Percentiles rank a stretch among this genome's conserved stretches.
These are phyloP conservation scores for Mycothermus thermophilus DNA, from an alignment of 495 filamentous ascomycete genomes.

Conservation along the genomic window DNA sequence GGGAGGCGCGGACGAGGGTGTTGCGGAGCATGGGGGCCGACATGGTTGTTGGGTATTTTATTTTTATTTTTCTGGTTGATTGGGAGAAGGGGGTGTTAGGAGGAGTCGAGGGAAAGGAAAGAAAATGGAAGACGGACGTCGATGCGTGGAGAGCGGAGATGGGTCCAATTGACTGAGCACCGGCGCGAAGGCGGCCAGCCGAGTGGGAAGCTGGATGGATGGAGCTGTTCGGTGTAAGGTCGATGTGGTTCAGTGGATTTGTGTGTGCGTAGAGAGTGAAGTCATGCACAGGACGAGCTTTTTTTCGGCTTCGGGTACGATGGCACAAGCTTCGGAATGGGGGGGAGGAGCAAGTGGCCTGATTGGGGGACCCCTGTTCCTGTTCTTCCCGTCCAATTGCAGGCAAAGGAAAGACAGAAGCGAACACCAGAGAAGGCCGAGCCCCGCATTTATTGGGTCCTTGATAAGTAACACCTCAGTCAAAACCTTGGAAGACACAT, in stretches of 20 bases:
- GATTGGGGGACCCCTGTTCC: slow-evolving; percentile 12
- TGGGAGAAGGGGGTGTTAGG: too few relatives aligned
- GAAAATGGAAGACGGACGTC: too few relatives aligned
- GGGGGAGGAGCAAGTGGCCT: too few relatives aligned
- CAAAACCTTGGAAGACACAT: too few relatives aligned
- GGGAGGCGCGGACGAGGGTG: slow-evolving; percentile 26
- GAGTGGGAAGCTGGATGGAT: slow-evolving; percentile 19
- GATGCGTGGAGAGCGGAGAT: slow-evolving; percentile 33
- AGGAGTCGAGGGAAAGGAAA: too few relatives aligned
- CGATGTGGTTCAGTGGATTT: slow-evolving; percentile 9
- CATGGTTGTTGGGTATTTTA: slow-evolving; percentile 1
- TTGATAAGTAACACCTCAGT: too few relatives aligned
- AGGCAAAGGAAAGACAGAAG: too few relatives aligned
- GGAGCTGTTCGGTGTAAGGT: slow-evolving; percentile 10
- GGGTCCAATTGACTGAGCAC: slow-evolving; percentile 25
- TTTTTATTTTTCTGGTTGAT: too few relatives aligned
- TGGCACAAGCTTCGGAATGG: slow-evolving; percentile 15
- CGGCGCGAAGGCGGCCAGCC: too few relatives aligned
- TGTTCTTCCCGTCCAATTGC: slow-evolving; percentile 10
- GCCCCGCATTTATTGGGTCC: slow-evolving; percentile 1
- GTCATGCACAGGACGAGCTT: slow-evolving; percentile 26
- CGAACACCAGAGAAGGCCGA: too few relatives aligned
- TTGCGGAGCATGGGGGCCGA: slow-evolving; percentile 30
- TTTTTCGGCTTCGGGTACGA: slow-evolving; percentile 23
- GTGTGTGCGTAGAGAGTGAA: slow-evolving; percentile 21